phyloP scores from a whole-genome alignment of 371 early-diverging fungal genomes.

The Phascolomyces articulosus region DNA sequence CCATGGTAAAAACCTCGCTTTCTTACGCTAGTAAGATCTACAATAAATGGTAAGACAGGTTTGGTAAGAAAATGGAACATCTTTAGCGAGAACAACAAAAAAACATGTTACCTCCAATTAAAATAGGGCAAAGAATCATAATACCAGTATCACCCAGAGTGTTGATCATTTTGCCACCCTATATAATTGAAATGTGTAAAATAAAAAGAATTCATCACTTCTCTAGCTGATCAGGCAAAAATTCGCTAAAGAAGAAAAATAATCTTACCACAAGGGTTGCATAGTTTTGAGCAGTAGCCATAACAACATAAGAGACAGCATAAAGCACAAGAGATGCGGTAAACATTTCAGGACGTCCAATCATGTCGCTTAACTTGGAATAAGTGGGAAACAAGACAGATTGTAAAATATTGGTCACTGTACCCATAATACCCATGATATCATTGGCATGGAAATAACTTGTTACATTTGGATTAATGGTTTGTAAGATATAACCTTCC shows the following conservation, averaged over 20 bases:
- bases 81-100: not conserved
- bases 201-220: not conserved
- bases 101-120: constrained; percentile 38
- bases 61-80: no score
- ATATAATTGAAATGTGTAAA: not conserved
- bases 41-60: not conserved
- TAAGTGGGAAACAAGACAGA: constrained; percentile 28
- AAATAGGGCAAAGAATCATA: constrained; percentile 33
- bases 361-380: constrained; percentile 28
- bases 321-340: constrained; percentile 18
- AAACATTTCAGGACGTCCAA: constrained; percentile 24
- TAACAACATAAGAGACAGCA: constrained; percentile 18
- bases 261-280: constrained; percentile 8
- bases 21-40: constrained; percentile 34
- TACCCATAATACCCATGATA: constrained; percentile 11
- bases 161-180: constrained; percentile 41
- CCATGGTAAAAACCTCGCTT: constrained; percentile 40
- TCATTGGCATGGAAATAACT: constrained; percentile 14
- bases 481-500: constrained; percentile 17
- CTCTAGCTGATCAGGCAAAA: no score
- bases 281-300: constrained; percentile 22
- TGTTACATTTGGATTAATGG: constrained; percentile 10
- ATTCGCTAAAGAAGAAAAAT: not conserved
- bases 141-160: constrained; percentile 39
- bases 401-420: constrained; percentile 18